phyloP scores from a whole-genome alignment of 1,139 yeast genomes.

The Petasospora fabianii region DNA sequence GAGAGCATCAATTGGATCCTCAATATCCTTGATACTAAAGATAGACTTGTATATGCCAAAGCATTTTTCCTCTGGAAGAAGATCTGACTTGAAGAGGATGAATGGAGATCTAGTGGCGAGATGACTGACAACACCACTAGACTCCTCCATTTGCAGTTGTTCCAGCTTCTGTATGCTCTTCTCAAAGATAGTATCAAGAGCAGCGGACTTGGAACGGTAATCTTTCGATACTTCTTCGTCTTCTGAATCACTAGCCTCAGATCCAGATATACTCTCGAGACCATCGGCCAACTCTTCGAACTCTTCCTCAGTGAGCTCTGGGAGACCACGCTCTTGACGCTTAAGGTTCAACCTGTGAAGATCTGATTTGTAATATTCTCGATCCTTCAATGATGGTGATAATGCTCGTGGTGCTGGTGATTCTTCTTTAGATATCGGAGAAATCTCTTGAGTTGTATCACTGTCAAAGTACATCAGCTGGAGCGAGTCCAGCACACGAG shows the following conservation, averaged over 20 bases:
- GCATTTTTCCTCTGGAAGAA: slow-evolving; percentile 44
- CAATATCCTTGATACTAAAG: slow-evolving; percentile 40
- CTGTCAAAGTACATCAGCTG: slow-evolving; percentile 57
- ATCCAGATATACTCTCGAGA: slow-evolving; percentile 59
- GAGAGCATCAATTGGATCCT: slow-evolving; percentile 43
- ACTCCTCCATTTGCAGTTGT: slow-evolving; percentile 24
- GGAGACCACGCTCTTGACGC: slow-evolving; percentile 44
- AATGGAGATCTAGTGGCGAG: slow-evolving; percentile 64
- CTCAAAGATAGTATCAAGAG: slow-evolving; percentile 37
- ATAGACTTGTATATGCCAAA: slow-evolving; percentile 70
- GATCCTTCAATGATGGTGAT: slow-evolving; percentile 25
- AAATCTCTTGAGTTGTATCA: slow-evolving; percentile 34
- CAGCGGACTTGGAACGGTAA: slow-evolving; percentile 18
- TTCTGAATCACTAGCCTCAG: slow-evolving; percentile 33
- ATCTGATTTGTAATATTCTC: slow-evolving; percentile 59
- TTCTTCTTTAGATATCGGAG: slow-evolving; percentile 7
- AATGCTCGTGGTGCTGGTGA: background rate
- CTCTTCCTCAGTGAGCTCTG: slow-evolving; percentile 51
- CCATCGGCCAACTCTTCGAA: slow-evolving; percentile 55
- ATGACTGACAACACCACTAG: slow-evolving; percentile 42
- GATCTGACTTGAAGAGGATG: slow-evolving; percentile 48
- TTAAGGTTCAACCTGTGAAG: slow-evolving; percentile 59
- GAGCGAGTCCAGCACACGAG: slow-evolving; percentile 42
- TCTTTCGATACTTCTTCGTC: slow-evolving; percentile 9
- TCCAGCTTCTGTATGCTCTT: slow-evolving; percentile 27